Percentiles rank a stretch among this genome's conserved stretches.
Evolutionary conservation across 2,329 filamentous ascomycete genomes (phyloP).

Genomic region (Botrytis byssoidea): DNA sequence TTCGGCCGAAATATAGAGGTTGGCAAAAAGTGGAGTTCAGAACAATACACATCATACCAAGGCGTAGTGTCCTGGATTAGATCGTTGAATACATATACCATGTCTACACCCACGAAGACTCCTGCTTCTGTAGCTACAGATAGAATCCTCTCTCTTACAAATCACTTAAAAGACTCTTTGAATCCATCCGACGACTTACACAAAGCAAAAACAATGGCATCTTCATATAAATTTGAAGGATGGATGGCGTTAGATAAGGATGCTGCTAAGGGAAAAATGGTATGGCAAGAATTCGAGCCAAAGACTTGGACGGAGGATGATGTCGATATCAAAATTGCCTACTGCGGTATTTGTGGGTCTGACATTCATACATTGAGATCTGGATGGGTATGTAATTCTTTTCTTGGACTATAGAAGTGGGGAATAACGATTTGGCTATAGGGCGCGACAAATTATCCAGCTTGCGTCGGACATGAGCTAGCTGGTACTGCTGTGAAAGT

Average conservation of each 20-base stretch:
- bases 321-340: slow-evolving; percentile 51
- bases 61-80: neutral
- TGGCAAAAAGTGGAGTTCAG: neutral
- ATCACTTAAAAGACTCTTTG: slow-evolving; percentile 32
- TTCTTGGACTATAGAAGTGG: slow-evolving; percentile 27
- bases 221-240: slow-evolving; percentile 41
- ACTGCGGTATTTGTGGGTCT: slow-evolving; percentile 51
- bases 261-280: slow-evolving; percentile 39
- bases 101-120: slow-evolving; percentile 28
- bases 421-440: neutral
- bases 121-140: slow-evolving; percentile 29
- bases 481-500: slow-evolving; percentile 49
- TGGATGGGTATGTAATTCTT: slow-evolving; percentile 32
- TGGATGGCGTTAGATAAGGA: slow-evolving; percentile 42
- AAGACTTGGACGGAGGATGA: slow-evolving; percentile 51
- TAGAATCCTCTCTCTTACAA: slow-evolving; percentile 25
- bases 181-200: slow-evolving; percentile 28
- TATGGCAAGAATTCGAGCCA: slow-evolving; percentile 44
- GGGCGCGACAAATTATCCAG: slow-evolving; percentile 29
- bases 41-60: neutral
- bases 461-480: slow-evolving; percentile 53
- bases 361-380: slow-evolving; percentile 40
- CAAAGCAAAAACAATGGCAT: slow-evolving; percentile 32
- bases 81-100: slow-evolving; percentile 19
- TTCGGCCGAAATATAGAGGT: neutral